These are phyloP conservation scores for Candida succiphila DNA, from an alignment of 805 yeast species.

Conservation along the genomic window DNA sequence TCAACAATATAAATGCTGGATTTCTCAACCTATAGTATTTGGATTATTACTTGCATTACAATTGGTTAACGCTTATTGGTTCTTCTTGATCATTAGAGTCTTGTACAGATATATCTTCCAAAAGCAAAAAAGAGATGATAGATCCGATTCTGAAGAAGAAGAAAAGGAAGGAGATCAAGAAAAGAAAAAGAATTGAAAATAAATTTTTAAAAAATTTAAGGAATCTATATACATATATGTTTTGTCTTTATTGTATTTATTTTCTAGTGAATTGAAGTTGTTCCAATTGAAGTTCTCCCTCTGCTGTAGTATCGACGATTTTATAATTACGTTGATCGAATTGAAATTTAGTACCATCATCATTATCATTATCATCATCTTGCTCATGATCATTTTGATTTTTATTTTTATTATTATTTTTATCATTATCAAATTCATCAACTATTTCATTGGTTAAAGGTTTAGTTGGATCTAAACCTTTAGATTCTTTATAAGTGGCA, in stretches of 20 bases:
- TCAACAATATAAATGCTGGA: conserved; percentile 94
- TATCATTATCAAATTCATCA: background rate
- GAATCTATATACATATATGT: too few species aligned
- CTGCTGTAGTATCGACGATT: too few species aligned
- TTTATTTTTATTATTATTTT: too few species aligned
- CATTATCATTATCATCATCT: background rate
- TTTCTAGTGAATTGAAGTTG: too few species aligned
- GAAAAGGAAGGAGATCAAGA: conserved; percentile 22
- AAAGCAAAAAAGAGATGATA: conserved; percentile 65
- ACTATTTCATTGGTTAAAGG: background rate
- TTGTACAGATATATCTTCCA: conserved; percentile 51
- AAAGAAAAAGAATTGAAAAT: conserved; percentile 6
- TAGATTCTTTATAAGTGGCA: conserved; percentile 17
- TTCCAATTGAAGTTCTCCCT: too few species aligned
- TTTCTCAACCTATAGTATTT: conserved; percentile 87
- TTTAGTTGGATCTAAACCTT: background rate
- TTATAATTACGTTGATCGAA: too few species aligned
- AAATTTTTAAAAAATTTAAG: too few species aligned
- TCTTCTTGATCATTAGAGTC: conserved; percentile 71
- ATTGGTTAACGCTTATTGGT: conserved; percentile 82
- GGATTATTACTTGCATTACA: conserved; percentile 70
- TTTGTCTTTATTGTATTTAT: too few species aligned
- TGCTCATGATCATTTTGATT: background rate
- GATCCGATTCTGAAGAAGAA: conserved; percentile 79
- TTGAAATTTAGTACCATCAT: too few species aligned